These are phyloP conservation scores for Cupressus sempervirens DNA, from an alignment of 75 land plant genomes.

Conservation along the genomic window DNA sequence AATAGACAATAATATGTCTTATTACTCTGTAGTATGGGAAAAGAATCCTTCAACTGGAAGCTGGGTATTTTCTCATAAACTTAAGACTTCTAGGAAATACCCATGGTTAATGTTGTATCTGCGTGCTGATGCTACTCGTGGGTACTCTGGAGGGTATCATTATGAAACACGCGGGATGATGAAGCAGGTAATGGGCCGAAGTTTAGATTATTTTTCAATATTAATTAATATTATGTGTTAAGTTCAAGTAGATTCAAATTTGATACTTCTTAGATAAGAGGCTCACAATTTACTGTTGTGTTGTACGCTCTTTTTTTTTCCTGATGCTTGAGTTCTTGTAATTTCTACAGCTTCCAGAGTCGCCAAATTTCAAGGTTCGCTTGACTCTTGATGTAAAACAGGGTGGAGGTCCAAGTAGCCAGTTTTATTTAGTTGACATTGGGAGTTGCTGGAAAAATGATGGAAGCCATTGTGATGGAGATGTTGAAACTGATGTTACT, in stretches of 20 bases:
- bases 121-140: conserved; percentile 87
- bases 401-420: conserved; percentile 47
- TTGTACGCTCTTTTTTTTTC: too few species aligned
- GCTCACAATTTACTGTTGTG: too few species aligned
- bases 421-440: conserved; percentile 45
- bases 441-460: conserved; percentile 58
- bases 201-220: too few species aligned
- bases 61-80: conserved; percentile 64
- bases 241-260: too few species aligned
- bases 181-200: too few species aligned
- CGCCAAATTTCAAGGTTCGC: conserved; percentile 40
- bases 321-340: neutral
- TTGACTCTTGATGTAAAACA: conserved; percentile 31
- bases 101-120: conserved; percentile 90
- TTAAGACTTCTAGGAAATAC: conserved; percentile 53
- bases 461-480: conserved; percentile 35
- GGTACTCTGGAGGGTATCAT: conserved; percentile 87
- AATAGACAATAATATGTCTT: conserved; percentile 25
- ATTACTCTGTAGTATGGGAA: conserved; percentile 49
- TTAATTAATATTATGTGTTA: too few species aligned
- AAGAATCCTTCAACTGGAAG: conserved; percentile 49
- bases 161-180: conserved; percentile 91
- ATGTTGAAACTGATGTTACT: conserved; percentile 33
- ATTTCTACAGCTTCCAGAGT: conserved; percentile 33
- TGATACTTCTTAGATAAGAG: too few species aligned